phyloP scores from a whole-genome alignment of 2,329 filamentous ascomycete genomes.

The Cercospora berteroae region DNA sequence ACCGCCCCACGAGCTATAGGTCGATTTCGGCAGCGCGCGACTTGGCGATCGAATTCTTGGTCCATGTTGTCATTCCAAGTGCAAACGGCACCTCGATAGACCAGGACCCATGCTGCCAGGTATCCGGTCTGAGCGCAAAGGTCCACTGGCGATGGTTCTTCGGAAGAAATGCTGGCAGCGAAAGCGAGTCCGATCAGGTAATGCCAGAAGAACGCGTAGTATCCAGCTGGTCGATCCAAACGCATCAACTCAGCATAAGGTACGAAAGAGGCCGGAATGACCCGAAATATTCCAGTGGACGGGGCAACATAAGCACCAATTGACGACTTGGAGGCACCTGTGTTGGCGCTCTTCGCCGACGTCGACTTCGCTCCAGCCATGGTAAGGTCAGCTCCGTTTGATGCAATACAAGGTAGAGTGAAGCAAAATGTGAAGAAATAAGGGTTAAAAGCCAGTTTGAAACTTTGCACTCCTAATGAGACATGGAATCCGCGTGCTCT shows the following conservation, averaged over 20 bases:
- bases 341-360: background rate
- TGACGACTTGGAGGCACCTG: background rate
- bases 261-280: constrained; percentile 8
- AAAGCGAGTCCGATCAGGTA: constrained; percentile 17
- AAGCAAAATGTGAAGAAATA: background rate
- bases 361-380: background rate
- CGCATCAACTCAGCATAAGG: constrained; percentile 19
- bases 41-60: constrained; percentile 16
- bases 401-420: background rate
- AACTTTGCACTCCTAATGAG: background rate
- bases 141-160: background rate
- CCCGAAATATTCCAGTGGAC: constrained; percentile 12
- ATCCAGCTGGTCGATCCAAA: constrained; percentile 17
- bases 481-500: background rate
- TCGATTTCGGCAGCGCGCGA: constrained; percentile 12
- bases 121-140: constrained; percentile 3
- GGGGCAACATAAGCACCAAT: constrained; percentile 7
- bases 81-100: constrained; percentile 15
- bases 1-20: constrained; percentile 19
- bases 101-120: constrained; percentile 12
- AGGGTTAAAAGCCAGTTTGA: background rate
- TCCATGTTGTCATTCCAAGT: constrained; percentile 22
- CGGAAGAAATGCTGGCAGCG: constrained; percentile 10
- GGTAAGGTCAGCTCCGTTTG: background rate
- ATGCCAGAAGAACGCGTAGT: constrained; percentile 21